A percentile compares a stretch with the other conserved stretches of the same genome.
These are phyloP conservation scores for Diplocarpon rosae DNA, from an alignment of 2,329 filamentous ascomycete genomes.

Conservation along the genomic window DNA sequence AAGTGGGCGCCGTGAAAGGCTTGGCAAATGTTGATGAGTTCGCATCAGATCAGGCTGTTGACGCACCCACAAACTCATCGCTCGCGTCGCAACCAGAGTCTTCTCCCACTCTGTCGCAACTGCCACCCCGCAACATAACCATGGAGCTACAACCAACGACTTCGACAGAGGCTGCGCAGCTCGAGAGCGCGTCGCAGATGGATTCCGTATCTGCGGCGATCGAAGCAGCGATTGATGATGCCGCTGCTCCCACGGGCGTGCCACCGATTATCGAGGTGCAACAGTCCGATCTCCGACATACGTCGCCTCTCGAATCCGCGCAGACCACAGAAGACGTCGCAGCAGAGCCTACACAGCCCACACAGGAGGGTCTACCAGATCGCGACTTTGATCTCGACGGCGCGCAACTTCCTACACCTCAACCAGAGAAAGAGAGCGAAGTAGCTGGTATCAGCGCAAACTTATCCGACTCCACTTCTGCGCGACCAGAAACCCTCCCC, in stretches of 20 bases:
- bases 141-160: constrained; percentile 11
- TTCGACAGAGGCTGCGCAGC: constrained; percentile 9
- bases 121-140: constrained; percentile 6
- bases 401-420: constrained; percentile 3
- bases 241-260: constrained; percentile 18
- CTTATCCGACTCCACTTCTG: neutral
- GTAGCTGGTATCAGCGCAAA: neutral
- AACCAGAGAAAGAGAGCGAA: constrained; percentile 1
- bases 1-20: constrained; percentile 15
- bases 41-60: constrained; percentile 22
- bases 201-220: constrained; percentile 15
- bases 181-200: constrained; percentile 5
- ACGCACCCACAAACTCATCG: constrained; percentile 5
- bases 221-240: constrained; percentile 19
- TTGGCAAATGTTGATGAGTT: constrained; percentile 19
- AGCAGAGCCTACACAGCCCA: neutral
- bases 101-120: constrained; percentile 8
- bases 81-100: constrained; percentile 12
- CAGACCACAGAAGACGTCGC: neutral
- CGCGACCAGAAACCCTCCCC: neutral
- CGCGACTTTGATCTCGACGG: constrained; percentile 8
- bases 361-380: neutral
- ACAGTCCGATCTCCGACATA: constrained; percentile 25
- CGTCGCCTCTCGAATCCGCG: constrained; percentile 3
- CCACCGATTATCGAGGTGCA: constrained; percentile 24